Conservation (phyloP, 768 basidiomycete genomes). For the Asterophora parasitica region DNA sequence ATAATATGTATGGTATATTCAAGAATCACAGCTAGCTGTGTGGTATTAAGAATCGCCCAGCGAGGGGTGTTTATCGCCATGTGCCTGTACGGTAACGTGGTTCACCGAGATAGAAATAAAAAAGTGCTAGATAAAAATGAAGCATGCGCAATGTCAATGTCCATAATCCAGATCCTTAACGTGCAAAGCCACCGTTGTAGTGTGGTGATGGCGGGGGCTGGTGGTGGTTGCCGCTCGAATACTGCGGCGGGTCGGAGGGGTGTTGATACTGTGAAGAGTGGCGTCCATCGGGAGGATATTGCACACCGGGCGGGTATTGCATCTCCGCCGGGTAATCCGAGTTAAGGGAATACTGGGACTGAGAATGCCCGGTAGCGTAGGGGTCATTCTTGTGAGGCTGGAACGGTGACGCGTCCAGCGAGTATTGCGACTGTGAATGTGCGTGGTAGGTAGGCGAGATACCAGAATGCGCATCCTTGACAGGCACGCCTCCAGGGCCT, state of each 20-base stretch:
- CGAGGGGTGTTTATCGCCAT: constrained; percentile 7
- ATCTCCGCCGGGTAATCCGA: not conserved
- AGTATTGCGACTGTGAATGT: constrained; percentile 13
- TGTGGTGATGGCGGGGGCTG: not conserved
- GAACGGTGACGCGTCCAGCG: constrained; percentile 1
- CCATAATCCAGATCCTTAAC: not conserved
- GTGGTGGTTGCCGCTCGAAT: not conserved
- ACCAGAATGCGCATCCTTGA: constrained; percentile 6
- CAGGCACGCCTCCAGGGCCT: constrained; percentile 13
- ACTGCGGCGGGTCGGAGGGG: not conserved
- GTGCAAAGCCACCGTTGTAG: not conserved
- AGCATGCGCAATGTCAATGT: not conserved
- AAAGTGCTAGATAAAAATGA: not conserved
- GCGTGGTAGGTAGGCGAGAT: constrained; percentile 4
- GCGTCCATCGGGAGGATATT: constrained; percentile 1
- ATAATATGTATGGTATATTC: constrained; percentile 3
- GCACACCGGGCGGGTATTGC: constrained; percentile 3
- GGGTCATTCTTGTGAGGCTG: not conserved
- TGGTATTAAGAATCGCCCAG: constrained; percentile 16
- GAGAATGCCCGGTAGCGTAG: not conserved
- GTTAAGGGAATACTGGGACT: not conserved
- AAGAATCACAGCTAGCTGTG: constrained; percentile 10
- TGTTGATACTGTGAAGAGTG: constrained; percentile 6
- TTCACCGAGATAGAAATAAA: not conserved
- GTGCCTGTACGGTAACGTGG: constrained; percentile 8